Conservation (phyloP, 345 rosid genomes). For the Heritiera littoralis region DNA sequence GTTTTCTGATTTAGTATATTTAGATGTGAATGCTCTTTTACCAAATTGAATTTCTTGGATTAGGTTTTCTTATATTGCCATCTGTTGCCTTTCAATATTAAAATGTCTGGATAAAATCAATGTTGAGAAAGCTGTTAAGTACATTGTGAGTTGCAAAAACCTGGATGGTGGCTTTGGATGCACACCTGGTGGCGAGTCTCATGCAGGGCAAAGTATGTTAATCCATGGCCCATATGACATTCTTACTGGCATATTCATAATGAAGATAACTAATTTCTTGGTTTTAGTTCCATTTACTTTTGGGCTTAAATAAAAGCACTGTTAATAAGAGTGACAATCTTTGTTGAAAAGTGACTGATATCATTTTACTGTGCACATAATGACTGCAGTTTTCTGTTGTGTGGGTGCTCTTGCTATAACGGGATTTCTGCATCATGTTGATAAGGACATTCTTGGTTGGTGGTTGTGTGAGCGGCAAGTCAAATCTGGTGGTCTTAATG, state of each 20-base stretch:
- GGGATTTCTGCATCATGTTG: conserved; percentile 77
- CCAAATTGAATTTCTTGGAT: conserved; percentile 18
- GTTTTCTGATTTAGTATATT: neutral
- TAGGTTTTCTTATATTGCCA: conserved; percentile 87
- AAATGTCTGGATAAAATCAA: conserved; percentile 59
- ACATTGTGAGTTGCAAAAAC: conserved; percentile 85
- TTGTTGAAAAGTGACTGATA: neutral
- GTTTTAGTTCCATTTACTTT: neutral
- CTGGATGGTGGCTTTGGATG: conserved; percentile 96
- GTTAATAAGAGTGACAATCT: neutral
- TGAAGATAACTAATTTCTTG: neutral
- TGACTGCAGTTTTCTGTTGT: conserved; percentile 77
- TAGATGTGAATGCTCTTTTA: conserved; percentile 3
- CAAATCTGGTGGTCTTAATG: conserved; percentile 76
- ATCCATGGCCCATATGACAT: neutral
- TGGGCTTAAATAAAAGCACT: neutral
- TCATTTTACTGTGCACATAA: neutral
- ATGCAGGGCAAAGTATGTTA: conserved; percentile 88
- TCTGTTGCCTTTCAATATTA: conserved; percentile 77
- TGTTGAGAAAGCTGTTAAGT: conserved; percentile 72
- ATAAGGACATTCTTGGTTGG: conserved; percentile 95
- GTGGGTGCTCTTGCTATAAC: conserved; percentile 93
- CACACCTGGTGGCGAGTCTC: conserved; percentile 90
- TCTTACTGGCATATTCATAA: neutral
- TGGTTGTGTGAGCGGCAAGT: conserved; percentile 90